phyloP scores from a whole-genome alignment of 139 green algal genomes.

The Diplosphaera chodatii region DNA sequence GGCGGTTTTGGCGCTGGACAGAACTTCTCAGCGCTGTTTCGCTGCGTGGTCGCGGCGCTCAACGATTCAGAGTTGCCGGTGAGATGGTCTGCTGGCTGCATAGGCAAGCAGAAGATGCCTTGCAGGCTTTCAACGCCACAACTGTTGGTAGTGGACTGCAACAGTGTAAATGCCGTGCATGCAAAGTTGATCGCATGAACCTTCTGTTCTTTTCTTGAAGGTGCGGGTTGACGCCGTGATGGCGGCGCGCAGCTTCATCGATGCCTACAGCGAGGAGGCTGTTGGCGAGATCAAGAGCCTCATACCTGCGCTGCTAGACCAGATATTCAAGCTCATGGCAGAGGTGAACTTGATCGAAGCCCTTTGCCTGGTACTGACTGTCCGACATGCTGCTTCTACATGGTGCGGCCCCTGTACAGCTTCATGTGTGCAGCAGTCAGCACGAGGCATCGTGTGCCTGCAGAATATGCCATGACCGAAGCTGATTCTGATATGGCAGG shows the following conservation, averaged over 20 bases:
- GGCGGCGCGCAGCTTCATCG: constrained; percentile 81
- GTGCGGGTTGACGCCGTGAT: constrained; percentile 76
- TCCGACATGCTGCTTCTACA: no score
- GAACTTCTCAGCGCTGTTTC: constrained; percentile 68
- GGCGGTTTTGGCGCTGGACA: constrained; percentile 31
- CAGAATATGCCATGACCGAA: no score
- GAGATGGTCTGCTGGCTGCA: neutral
- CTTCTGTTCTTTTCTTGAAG: constrained; percentile 4
- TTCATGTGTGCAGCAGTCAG: constrained; percentile 18
- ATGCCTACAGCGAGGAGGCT: constrained; percentile 72
- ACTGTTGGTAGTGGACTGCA: neutral
- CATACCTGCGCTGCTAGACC: constrained; percentile 76
- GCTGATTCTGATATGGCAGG: no score
- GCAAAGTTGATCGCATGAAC: no score
- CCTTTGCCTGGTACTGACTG: no score
- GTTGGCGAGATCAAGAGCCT: constrained; percentile 63
- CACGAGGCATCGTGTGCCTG: constrained; percentile 20
- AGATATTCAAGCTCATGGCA: constrained; percentile 86
- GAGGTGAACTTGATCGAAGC: constrained; percentile 70
- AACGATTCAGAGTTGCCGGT: constrained; percentile 84
- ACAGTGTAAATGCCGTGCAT: no score
- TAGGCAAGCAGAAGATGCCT: no score
- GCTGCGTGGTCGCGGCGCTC: constrained; percentile 50
- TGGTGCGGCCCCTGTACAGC: no score
- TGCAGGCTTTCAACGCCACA: no score